Conservation (phyloP, 345 rosid species). For the Lepidium sativum region DNA sequence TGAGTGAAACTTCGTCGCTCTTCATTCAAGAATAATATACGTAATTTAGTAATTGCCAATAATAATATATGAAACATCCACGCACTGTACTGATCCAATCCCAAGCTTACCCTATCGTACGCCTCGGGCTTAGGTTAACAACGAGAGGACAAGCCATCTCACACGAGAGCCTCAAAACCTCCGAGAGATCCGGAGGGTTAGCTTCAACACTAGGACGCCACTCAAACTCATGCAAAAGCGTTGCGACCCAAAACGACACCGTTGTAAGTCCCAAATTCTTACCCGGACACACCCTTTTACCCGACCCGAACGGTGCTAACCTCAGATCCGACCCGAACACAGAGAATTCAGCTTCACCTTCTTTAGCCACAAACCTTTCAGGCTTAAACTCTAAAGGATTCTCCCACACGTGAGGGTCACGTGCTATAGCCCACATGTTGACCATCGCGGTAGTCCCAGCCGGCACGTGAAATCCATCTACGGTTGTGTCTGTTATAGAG, state of each 20-base stretch:
- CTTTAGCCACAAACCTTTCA: slow-evolving; percentile 47
- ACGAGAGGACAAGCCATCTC: slow-evolving; percentile 75
- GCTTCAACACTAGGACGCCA: slow-evolving; percentile 38
- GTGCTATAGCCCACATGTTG: slow-evolving; percentile 91
- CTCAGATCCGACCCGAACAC: slow-evolving; percentile 77
- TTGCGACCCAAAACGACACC: slow-evolving; percentile 62
- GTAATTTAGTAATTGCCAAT: not conserved
- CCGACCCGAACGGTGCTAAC: slow-evolving; percentile 93
- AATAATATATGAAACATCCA: not conserved
- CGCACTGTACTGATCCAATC: slow-evolving; percentile 1
- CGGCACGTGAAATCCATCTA: slow-evolving; percentile 83
- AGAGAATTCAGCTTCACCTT: slow-evolving; percentile 46
- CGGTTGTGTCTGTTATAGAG: slow-evolving; percentile 52
- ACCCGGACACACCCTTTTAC: slow-evolving; percentile 77
- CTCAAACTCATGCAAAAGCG: slow-evolving; percentile 57
- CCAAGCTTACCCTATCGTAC: slow-evolving; percentile 7
- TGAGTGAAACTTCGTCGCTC: slow-evolving; percentile 12
- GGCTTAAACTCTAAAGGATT: slow-evolving; percentile 57
- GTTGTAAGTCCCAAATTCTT: slow-evolving; percentile 61
- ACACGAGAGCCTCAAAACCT: slow-evolving; percentile 61
- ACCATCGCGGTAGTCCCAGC: slow-evolving; percentile 87
- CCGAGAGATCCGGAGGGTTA: slow-evolving; percentile 45
- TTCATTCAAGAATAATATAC: not conserved
- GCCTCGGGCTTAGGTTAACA: slow-evolving; percentile 42
- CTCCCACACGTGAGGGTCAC: slow-evolving; percentile 65